Base-by-base conservation (phyloP, 1,284 basidiomycete species). In the Irpex sp. region DNA sequence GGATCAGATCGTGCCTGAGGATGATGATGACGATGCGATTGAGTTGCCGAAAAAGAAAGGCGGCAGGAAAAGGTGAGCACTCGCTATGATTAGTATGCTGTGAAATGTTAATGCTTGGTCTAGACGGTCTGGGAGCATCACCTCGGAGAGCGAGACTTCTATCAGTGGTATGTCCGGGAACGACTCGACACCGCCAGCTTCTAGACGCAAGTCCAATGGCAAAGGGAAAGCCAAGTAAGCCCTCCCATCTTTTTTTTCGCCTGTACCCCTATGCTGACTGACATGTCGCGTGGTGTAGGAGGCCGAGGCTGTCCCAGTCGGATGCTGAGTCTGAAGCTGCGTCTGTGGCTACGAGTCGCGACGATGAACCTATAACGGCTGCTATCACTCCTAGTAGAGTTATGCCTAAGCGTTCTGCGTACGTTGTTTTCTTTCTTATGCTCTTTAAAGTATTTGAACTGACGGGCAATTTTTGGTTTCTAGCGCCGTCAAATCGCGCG, bases 1-100 rank as follows among this genome's bases (percentile, higher is more conserved):
- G 70, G 89, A 92, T 66, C 82, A 85, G 15, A 74, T 81, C 59
- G 71, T 76, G 17, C 77, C 79, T 3, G 70, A 75, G n/a, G 75
- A 72, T 19, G 86, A 86, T 7, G 83, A 79, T 2, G 85, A 89
- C 26, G 76, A 78, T 47, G 81, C 82, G 31, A 69, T 75, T 5
- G 79, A 80, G 40, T 70, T 73, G 13, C 75, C 73, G 49, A 82
- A 74, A 66, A 82, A 79, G 66, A 77, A 79, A 55, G 73, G 72
- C 2, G 75, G 67, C 7, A 67, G 71, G 59, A 78, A 78, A 60
- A 70, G 76, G 73, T 75, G 56, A 21, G 73, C 57, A 38, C 37
- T 13, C 17, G 13, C 17, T 15, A 7, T 21, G 11, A 26, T 6
- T 9, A 6, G 13, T 9, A 4, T 37, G 34, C 9, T 6, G 36